Evolutionary conservation across 306 rosid species (phyloP).

Genomic region (Castanea sativa): DNA sequence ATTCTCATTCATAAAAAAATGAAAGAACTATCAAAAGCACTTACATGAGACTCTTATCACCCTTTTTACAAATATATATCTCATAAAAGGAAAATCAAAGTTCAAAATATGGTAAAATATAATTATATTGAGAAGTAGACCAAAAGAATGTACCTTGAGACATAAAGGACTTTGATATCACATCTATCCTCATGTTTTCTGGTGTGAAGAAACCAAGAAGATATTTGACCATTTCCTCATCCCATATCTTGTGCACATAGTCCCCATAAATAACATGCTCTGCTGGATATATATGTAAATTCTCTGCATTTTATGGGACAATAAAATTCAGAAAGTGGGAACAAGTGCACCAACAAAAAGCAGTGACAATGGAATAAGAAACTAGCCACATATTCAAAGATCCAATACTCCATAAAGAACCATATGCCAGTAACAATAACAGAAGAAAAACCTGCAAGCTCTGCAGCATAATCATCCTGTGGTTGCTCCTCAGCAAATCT

Average conservation of each 20-base stretch:
- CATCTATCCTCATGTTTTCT: conserved; percentile 92
- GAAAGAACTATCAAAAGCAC: not conserved
- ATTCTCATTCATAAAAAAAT: not conserved
- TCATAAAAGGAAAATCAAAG: not conserved
- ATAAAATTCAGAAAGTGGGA: not conserved
- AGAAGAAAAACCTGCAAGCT: conserved; percentile 69
- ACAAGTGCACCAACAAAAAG: conserved; percentile 17
- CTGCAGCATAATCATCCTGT: conserved; percentile 95
- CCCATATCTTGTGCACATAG: conserved; percentile 80
- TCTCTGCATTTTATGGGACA: conserved; percentile 46
- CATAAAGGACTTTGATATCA: conserved; percentile 59
- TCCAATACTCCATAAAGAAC: not conserved
- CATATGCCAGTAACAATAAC: not conserved
- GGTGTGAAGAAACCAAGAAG: conserved; percentile 80
- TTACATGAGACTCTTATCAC: not conserved
- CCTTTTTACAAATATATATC: not conserved
- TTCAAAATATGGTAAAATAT: not conserved
- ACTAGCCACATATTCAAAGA: not conserved
- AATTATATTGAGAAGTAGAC: conserved; percentile 14
- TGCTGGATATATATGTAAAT: conserved; percentile 60
- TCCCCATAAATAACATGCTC: conserved; percentile 90
- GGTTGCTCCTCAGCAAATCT: conserved; percentile 96
- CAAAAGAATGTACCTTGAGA: conserved; percentile 50
- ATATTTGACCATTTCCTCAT: conserved; percentile 57
- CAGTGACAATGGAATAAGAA: not conserved